Percentiles rank a stretch among this genome's conserved stretches.
These are phyloP conservation scores for Selenicereus undatus DNA, from an alignment of 148 eudicot genomes.

Conservation along the genomic window DNA sequence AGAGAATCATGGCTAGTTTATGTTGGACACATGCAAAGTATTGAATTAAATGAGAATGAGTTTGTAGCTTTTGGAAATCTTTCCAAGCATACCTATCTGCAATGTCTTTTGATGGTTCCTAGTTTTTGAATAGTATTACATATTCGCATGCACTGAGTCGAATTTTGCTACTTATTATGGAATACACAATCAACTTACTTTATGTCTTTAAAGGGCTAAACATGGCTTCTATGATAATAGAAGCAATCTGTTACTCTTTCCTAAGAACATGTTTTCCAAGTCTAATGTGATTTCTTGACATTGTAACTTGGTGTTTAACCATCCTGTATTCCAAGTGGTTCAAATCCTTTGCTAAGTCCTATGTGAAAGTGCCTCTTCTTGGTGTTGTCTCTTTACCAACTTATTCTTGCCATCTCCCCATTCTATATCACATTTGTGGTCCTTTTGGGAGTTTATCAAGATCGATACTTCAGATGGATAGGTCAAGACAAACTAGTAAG, in stretches of 20 bases:
- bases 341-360: slow-evolving; percentile 44
- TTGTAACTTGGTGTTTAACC: neutral
- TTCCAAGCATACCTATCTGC: neutral
- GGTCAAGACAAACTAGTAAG: slow-evolving; percentile 94
- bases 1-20: neutral
- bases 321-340: slow-evolving; percentile 49
- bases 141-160: too few species aligned
- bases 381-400: slow-evolving; percentile 78
- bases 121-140: too few species aligned
- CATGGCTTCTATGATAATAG: neutral
- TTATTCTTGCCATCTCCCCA: slow-evolving; percentile 66
- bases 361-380: slow-evolving; percentile 60
- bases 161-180: too few species aligned
- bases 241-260: neutral
- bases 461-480: slow-evolving; percentile 62
- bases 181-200: too few species aligned
- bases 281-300: neutral
- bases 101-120: too few species aligned
- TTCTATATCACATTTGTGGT: slow-evolving; percentile 71
- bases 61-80: too few species aligned
- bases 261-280: too few species aligned
- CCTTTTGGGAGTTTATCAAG: slow-evolving; percentile 64
- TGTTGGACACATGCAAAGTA: too few species aligned
- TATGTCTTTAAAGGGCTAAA: neutral
- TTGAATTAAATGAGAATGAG: neutral